These are phyloP conservation scores for Pythium apleroticum DNA, from an alignment of 352 stramenopile genomes.

Conservation along the genomic window DNA sequence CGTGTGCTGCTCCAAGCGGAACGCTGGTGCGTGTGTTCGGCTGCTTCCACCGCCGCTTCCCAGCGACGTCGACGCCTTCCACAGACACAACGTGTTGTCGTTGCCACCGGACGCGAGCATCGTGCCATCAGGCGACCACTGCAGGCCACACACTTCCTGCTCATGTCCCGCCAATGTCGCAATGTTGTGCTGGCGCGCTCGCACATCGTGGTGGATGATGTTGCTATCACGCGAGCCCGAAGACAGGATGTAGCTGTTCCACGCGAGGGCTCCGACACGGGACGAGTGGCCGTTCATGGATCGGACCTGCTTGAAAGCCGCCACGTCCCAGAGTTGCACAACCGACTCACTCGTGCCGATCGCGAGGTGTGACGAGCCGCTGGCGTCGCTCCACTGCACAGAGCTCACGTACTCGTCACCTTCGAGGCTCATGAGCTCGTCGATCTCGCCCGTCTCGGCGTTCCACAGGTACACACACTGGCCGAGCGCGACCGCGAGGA, in stretches of 20 bases:
- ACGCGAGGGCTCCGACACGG: constrained; percentile 93
- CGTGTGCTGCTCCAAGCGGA: constrained; percentile 94
- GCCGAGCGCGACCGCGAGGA: constrained; percentile 96
- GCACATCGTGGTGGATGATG: constrained; percentile 89
- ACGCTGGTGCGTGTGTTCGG: constrained; percentile 56
- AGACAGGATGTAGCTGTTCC: constrained; percentile 94
- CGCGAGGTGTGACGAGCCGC: constrained; percentile 82
- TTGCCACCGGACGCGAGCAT: constrained; percentile 97
- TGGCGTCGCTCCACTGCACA: constrained; percentile 95
- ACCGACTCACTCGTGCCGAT: constrained; percentile 94
- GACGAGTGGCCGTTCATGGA: constrained; percentile 92
- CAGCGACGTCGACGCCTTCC: constrained; percentile 88
- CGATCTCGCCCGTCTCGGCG: constrained; percentile 93
- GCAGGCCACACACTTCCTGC: constrained; percentile 97
- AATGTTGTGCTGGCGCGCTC: constrained; percentile 79
- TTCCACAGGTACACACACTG: constrained; percentile 99
- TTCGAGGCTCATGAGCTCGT: constrained; percentile 91
- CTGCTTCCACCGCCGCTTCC: constrained; percentile 35
- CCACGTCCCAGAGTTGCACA: constrained; percentile 98
- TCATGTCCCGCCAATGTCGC: constrained; percentile 92
- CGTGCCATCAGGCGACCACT: constrained; percentile 96
- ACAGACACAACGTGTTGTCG: constrained; percentile 97
- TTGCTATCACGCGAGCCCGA: constrained; percentile 94
- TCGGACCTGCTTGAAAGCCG: constrained; percentile 90
- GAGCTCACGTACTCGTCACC: constrained; percentile 96